A percentile compares a stretch with the other conserved stretches of the same genome.
Evolutionary conservation across 129 eudicot species (phyloP).

Genomic region (Calendula officinalis): DNA sequence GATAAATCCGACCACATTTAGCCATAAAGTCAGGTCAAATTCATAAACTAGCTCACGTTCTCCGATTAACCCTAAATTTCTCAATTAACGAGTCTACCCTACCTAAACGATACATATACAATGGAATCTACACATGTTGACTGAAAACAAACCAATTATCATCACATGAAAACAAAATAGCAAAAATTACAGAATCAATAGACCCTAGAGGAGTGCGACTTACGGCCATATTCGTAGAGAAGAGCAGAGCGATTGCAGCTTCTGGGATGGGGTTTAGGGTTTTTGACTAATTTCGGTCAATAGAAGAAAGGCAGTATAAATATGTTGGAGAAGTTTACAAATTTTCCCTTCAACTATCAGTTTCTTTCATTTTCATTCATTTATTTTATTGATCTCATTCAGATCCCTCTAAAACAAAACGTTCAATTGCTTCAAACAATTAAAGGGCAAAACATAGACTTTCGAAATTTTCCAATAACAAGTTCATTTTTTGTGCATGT

Average conservation of each 20-base stretch:
- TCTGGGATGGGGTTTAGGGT: slow-evolving; percentile 19
- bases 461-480: too few species aligned
- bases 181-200: background rate
- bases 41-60: slow-evolving; percentile 2
- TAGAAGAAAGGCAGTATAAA: background rate
- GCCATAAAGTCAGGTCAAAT: too few species aligned
- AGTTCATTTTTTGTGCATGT: too few species aligned
- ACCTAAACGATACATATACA: slow-evolving; percentile 11
- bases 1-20: too few species aligned
- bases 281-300: background rate
- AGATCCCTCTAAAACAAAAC: background rate
- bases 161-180: too few species aligned
- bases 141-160: background rate
- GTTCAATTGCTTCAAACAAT: background rate
- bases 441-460: background rate
- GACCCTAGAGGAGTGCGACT: slow-evolving; percentile 4
- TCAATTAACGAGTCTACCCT: background rate
- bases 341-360: background rate
- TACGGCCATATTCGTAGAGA: slow-evolving; percentile 32
- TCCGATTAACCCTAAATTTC: slow-evolving; percentile 5
- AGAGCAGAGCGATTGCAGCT: slow-evolving; percentile 14
- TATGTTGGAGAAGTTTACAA: background rate
- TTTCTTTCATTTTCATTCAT: background rate
- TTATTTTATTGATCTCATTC: background rate
- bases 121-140: background rate